phyloP scores from a whole-genome alignment of 306 rosid species.

The Rubus parviflorus region DNA sequence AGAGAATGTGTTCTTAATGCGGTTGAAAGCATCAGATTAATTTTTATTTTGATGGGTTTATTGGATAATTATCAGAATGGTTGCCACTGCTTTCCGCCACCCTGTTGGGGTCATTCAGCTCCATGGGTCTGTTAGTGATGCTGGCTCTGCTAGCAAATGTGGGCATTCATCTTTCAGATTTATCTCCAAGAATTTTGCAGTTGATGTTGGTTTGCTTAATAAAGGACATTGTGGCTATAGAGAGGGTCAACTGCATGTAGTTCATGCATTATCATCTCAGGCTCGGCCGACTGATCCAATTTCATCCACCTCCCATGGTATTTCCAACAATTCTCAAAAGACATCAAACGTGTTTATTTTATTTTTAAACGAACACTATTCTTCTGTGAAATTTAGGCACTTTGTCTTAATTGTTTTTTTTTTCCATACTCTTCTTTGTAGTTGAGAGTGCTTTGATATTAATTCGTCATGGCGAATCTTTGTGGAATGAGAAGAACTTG shows the following conservation, averaged over 20 bases:
- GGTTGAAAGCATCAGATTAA: background rate
- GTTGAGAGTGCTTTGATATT: conserved; percentile 73
- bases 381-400: conserved; percentile 11
- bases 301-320: conserved; percentile 15
- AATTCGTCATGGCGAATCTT: conserved; percentile 75
- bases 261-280: conserved; percentile 31
- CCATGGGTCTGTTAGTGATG: conserved; percentile 20
- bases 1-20: background rate
- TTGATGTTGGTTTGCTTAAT: conserved; percentile 20
- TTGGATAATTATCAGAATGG: conserved; percentile 40
- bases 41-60: background rate
- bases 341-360: conserved; percentile 27
- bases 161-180: conserved; percentile 24
- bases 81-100: conserved; percentile 29
- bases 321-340: conserved; percentile 10
- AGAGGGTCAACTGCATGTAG: conserved; percentile 4
- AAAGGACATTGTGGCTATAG: conserved; percentile 11
- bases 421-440: conserved; percentile 16
- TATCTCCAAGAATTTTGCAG: conserved; percentile 24
- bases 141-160: conserved; percentile 19
- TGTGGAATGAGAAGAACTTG: conserved; percentile 82
- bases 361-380: background rate
- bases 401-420: conserved; percentile 15
- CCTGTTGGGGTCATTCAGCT: conserved; percentile 28
- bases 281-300: conserved; percentile 23